Evolutionary conservation across 2,329 filamentous ascomycete genomes (phyloP), one percentile per base, ranked within the genome.

Genomic region (Fusarium agapanthi): DNA sequence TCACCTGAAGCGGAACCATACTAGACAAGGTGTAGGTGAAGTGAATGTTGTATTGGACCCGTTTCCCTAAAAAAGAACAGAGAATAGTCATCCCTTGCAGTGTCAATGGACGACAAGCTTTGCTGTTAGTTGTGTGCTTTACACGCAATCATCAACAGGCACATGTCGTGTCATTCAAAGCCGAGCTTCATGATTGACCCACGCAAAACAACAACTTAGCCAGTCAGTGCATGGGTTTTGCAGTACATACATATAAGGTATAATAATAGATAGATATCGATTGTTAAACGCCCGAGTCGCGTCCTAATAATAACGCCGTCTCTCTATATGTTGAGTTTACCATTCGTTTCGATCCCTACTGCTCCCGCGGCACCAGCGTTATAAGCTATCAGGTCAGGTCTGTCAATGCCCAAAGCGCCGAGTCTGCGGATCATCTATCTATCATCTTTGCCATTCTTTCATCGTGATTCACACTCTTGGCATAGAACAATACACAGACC

Each of bases 1-100:
- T 77, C 75, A 77, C 75, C 75, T 77, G 75, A 77, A 77, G 69
- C 74, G 69, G 75, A 67, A 71, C 72, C 73, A 70, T 75, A 67
- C 71, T 73, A 71, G 67, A 48, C 66, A 63, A 64, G 66, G 66
- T 69, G 51, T 44, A 44, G 24, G 47, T 34, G 26, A 66, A 64
- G 51, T 68, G 34, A 55, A 63, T 51, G 66, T 73, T 71, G 70
- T 63, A 61, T 65, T 61, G 62, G 71, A 71, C 71, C 71, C 71
- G 62, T 71, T 74, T 72, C 71, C 67, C 60, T 68, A 72, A 73
- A 74, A 73, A 73, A 73, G 71, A 69, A 65, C 67, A 74, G 44
- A 67, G 56, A 40, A 72, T 57, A 32, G 56, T 51, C 48, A 65
- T 56, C 51, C 71, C 63, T 73, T 68, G 67, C 48, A 60, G 43